phyloP scores from a whole-genome alignment of 2,329 filamentous ascomycete species.

The Conoideocrella luteorostrata region DNA sequence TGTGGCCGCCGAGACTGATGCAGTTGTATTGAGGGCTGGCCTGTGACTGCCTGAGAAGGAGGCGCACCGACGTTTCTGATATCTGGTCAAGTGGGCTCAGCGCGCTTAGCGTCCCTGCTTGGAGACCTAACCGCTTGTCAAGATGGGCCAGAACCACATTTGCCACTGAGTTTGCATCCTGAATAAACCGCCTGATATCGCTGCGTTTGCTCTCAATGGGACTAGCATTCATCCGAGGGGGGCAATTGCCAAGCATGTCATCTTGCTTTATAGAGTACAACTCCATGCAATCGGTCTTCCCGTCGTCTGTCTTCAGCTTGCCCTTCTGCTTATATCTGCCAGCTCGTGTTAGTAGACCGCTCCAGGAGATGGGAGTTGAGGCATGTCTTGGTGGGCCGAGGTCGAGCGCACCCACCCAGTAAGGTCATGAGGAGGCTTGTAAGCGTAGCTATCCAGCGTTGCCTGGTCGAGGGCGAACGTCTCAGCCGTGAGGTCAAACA shows the following conservation, averaged over 20 bases:
- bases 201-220: not conserved
- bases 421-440: not conserved
- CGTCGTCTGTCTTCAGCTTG: not conserved
- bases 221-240: not conserved
- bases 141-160: not conserved
- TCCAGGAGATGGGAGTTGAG: too few relatives aligned
- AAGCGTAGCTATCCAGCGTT: not conserved
- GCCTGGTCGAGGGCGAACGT: not conserved
- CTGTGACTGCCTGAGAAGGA: not conserved
- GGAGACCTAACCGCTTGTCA: not conserved
- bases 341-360: too few relatives aligned
- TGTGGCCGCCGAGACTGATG: constrained; percentile 21
- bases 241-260: not conserved
- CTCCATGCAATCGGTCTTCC: not conserved
- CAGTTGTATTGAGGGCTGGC: not conserved
- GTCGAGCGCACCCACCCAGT: not conserved
- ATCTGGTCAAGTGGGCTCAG: not conserved
- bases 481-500: not conserved
- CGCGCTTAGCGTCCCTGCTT: not conserved
- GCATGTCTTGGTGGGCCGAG: not conserved
- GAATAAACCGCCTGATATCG: not conserved
- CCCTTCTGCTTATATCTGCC: not conserved
- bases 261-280: not conserved
- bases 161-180: not conserved
- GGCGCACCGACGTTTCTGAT: not conserved